Percentiles rank a stretch among this genome's conserved stretches.
Evolutionary conservation across 106 monocot species (phyloP).

Genomic region (Alisma plantagoaquatica): DNA sequence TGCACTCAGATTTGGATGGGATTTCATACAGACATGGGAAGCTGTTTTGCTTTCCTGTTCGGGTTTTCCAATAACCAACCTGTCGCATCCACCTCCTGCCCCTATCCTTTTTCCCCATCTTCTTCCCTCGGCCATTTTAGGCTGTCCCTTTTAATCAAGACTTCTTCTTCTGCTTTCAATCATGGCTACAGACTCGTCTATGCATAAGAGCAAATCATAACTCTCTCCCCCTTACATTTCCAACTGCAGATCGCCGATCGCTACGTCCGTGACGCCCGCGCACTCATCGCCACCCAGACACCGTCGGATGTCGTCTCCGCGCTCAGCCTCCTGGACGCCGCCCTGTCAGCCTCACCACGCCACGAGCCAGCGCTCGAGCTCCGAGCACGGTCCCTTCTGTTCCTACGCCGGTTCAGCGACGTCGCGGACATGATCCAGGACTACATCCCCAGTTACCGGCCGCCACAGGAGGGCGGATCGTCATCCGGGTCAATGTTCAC

Average conservation of each 20-base stretch:
- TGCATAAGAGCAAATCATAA: no score
- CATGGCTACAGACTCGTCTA: no score
- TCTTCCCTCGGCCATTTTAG: no score
- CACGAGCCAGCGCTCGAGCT: slow-evolving; percentile 63
- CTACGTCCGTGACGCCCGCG: slow-evolving; percentile 48
- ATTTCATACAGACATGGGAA: no score
- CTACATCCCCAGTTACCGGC: slow-evolving; percentile 75
- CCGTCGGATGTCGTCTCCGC: slow-evolving; percentile 32
- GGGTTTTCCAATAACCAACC: no score
- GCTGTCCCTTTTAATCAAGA: no score
- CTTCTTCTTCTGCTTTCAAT: no score
- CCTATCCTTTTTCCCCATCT: no score
- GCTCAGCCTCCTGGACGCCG: slow-evolving; percentile 26
- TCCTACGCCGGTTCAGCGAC: slow-evolving; percentile 59
- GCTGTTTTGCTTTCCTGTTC: no score
- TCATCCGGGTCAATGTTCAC: slow-evolving; percentile 36
- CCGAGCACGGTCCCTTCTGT: slow-evolving; percentile 50
- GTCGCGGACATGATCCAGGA: slow-evolving; percentile 86
- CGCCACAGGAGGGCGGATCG: slow-evolving; percentile 16
- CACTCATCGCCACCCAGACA: slow-evolving; percentile 43
- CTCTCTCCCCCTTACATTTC: not conserved
- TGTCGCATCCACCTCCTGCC: no score
- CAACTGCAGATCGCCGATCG: slow-evolving; percentile 41
- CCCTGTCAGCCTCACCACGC: slow-evolving; percentile 21
- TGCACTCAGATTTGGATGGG: no score